These are phyloP conservation scores for Aspergillus flavus DNA, from an alignment of 2,329 filamentous ascomycete genomes.

Conservation along the genomic window DNA sequence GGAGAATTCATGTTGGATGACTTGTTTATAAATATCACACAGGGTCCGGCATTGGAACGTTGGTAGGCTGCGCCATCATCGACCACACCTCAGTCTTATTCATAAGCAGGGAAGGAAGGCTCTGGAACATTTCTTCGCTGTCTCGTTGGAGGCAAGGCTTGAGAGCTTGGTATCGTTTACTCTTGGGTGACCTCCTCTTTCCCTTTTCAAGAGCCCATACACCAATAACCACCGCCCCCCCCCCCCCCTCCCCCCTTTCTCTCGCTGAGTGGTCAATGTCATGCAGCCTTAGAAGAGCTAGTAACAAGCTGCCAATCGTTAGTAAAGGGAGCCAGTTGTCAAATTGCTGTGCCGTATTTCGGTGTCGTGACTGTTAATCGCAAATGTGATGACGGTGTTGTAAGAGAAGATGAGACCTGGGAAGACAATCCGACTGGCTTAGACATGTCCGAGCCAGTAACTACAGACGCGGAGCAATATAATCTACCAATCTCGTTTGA, in stretches of 20 bases:
- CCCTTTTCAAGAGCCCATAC: too few relatives aligned
- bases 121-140: too few relatives aligned
- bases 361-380: neutral
- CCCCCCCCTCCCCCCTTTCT: too few relatives aligned
- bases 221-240: too few relatives aligned
- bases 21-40: too few relatives aligned
- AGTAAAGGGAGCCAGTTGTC: neutral
- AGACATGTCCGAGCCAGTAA: neutral
- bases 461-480: neutral
- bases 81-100: too few relatives aligned
- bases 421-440: neutral
- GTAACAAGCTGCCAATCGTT: neutral
- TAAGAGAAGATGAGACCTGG: neutral
- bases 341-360: neutral
- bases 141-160: too few relatives aligned
- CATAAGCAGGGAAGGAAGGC: too few relatives aligned
- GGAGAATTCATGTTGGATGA: constrained; percentile 43
- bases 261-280: neutral
- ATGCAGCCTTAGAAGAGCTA: neutral
- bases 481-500: neutral
- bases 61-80: too few relatives aligned
- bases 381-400: neutral
- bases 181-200: too few relatives aligned
- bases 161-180: too few relatives aligned
- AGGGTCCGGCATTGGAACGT: too few relatives aligned